phyloP scores from a whole-genome alignment of 2,329 filamentous ascomycete genomes.

The Microdochium nivale region DNA sequence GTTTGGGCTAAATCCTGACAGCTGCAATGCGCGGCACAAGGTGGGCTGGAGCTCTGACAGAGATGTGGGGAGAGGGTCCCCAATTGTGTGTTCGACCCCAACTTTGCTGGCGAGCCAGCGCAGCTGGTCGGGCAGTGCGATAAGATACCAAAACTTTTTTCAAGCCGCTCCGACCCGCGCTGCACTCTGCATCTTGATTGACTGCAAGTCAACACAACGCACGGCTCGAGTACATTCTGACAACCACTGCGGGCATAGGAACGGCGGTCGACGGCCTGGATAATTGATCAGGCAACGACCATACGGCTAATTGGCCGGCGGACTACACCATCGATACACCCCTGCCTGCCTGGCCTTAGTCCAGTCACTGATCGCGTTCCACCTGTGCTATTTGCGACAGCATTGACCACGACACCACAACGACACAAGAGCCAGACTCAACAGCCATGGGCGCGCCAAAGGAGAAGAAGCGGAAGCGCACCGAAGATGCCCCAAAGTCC shows the following conservation, averaged over 20 bases:
- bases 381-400: background rate
- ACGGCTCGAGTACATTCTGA: background rate
- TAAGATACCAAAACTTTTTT: background rate
- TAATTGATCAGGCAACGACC: too few species aligned
- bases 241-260: background rate
- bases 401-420: background rate
- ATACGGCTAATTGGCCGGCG: too few species aligned
- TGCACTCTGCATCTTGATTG: background rate
- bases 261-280: background rate
- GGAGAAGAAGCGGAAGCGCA: slow-evolving; percentile 46
- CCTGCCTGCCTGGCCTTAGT: too few species aligned
- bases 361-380: background rate
- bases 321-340: too few species aligned
- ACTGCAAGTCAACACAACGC: background rate
- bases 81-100: background rate
- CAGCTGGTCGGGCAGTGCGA: background rate
- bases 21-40: background rate
- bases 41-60: background rate
- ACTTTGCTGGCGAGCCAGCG: background rate
- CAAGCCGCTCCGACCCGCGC: background rate
- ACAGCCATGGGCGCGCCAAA: slow-evolving; percentile 10
- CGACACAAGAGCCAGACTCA: background rate
- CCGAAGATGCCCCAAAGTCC: slow-evolving; percentile 29
- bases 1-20: too few species aligned
- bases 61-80: background rate